Conservation (phyloP, 2,329 filamentous ascomycete genomes). For the Graphilbum ipis-grandicollis region DNA sequence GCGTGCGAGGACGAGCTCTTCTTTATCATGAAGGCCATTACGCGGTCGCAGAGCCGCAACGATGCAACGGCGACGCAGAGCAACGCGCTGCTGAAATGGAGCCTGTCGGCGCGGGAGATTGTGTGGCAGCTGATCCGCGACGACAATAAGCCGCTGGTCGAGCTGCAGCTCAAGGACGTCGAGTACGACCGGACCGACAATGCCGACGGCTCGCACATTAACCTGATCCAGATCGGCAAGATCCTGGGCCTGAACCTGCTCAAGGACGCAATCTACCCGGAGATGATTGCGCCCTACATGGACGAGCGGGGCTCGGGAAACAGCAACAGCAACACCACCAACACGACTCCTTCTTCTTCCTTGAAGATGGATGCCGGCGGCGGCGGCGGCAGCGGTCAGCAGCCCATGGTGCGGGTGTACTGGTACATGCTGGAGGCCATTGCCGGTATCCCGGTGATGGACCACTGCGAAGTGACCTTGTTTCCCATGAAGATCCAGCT, state of each 20-base stretch:
- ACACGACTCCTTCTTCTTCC: too few relatives aligned
- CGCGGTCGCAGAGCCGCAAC: constrained; percentile 77
- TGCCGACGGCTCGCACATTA: constrained; percentile 89
- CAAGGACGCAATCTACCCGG: constrained; percentile 79
- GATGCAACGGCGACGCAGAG: constrained; percentile 57
- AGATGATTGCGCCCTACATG: constrained; percentile 84
- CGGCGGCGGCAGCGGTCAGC: too few relatives aligned
- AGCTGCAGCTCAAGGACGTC: constrained; percentile 81
- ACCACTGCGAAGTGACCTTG: constrained; percentile 87
- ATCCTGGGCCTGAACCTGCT: constrained; percentile 82
- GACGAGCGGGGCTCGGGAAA: constrained; percentile 43
- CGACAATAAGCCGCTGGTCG: constrained; percentile 71
- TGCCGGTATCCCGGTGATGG: constrained; percentile 90
- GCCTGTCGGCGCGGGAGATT: constrained; percentile 84
- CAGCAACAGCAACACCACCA: too few relatives aligned
- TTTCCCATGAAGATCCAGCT: constrained; percentile 89
- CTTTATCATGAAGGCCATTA: constrained; percentile 99
- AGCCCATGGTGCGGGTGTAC: constrained; percentile 81
- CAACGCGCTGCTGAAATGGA: constrained; percentile 74
- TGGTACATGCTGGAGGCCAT: constrained; percentile 99
- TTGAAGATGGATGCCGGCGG: too few relatives aligned
- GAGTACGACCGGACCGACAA: constrained; percentile 94
- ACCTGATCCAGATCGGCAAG: constrained; percentile 73
- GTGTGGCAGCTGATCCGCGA: constrained; percentile 94
- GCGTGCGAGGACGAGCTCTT: constrained; percentile 93